These are phyloP conservation scores for Fusarium secorum DNA, from an alignment of 2,329 filamentous ascomycete genomes.

Conservation along the genomic window DNA sequence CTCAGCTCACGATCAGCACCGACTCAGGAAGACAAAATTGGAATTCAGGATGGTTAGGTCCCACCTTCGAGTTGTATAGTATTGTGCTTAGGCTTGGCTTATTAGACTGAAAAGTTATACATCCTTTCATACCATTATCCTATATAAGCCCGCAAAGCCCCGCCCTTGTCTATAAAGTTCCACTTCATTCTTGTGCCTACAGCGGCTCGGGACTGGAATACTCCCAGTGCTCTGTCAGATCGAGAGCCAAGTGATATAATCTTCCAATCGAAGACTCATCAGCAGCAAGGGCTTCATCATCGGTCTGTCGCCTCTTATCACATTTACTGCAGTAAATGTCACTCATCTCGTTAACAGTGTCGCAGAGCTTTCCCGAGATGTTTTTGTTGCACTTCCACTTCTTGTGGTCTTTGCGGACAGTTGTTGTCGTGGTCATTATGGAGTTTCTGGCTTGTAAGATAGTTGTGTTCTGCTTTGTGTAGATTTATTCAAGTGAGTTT, in stretches of 20 bases:
- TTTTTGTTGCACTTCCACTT: slow-evolving; percentile 11
- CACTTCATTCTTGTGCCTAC: background rate
- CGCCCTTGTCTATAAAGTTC: no score
- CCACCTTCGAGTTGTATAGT: no score
- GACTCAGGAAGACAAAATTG: no score
- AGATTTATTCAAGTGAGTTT: accelerated
- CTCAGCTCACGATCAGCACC: no score
- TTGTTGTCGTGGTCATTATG: background rate
- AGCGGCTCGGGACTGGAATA: background rate
- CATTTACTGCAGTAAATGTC: background rate
- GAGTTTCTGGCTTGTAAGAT: accelerated
- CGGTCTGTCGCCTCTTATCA: background rate
- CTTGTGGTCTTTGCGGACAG: slow-evolving; percentile 1
- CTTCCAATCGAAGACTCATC: background rate
- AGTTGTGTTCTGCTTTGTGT: accelerated
- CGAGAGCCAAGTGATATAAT: background rate
- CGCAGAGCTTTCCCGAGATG: background rate
- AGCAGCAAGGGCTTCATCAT: background rate
- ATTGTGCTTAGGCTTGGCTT: no score
- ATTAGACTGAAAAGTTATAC: no score
- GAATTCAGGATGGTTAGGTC: no score
- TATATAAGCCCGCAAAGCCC: no score
- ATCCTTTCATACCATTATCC: no score
- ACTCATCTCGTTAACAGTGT: background rate
- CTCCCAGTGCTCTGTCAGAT: background rate